Percentiles rank a stretch among this genome's conserved stretches.
These are phyloP conservation scores for Zea luxurians DNA, from an alignment of 176 grass and related monocot genomes.

Conservation along the genomic window DNA sequence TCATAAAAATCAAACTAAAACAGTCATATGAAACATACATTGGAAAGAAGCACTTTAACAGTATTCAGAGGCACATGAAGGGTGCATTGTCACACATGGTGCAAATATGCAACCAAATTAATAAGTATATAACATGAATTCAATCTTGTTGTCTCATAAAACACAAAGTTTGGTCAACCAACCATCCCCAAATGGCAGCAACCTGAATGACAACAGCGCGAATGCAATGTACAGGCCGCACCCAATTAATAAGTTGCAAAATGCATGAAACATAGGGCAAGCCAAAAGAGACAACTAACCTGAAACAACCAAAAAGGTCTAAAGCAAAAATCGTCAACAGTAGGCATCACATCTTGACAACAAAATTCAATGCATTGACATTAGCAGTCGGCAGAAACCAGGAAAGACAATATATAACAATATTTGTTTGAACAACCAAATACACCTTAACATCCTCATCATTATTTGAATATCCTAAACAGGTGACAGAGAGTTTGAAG, in stretches of 20 bases:
- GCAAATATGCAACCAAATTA: conserved; percentile 12
- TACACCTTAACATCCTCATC: neutral
- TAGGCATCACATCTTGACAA: conserved; percentile 1
- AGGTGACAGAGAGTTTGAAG: neutral
- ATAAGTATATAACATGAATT: neutral
- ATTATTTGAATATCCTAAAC: neutral
- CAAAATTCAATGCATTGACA: neutral
- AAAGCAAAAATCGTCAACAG: neutral
- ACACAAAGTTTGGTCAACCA: conserved; percentile 13
- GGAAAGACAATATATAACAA: neutral
- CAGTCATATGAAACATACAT: neutral
- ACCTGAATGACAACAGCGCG: conserved; percentile 15
- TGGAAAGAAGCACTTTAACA: neutral
- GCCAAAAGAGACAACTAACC: neutral
- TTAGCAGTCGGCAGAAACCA: neutral
- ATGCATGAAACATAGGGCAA: neutral
- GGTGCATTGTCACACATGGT: neutral
- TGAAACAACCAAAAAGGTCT: neutral
- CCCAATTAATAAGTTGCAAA: neutral
- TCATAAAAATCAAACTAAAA: neutral
- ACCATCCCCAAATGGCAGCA: neutral
- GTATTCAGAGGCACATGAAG: neutral
- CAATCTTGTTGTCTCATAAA: neutral
- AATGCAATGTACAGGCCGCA: neutral
- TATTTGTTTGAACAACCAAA: neutral